Evolutionary conservation across 2,329 filamentous ascomycete genomes (phyloP), one percentile per base, ranked within the genome.

Genomic region (Sporothrix curviconia): DNA sequence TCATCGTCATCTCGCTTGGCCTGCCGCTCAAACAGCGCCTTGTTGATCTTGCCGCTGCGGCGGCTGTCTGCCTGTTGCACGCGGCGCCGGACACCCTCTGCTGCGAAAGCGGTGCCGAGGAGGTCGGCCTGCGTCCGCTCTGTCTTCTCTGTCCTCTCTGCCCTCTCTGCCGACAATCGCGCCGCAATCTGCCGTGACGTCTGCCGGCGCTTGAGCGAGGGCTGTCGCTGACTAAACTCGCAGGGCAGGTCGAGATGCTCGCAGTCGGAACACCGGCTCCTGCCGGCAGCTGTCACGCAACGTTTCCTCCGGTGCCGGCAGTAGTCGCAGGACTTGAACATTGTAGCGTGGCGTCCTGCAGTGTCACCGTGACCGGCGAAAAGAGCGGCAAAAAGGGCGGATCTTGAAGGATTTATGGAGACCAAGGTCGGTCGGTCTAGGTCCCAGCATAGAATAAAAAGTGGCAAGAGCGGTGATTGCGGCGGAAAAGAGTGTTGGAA

Each of bases 251-350:
- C 55, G 9, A 57, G 14, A 8, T 57, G 46, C 25, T 51, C 37
- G 47, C 55, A 51, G 11, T 57, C 55, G 28, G 55, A 12, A 17
- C 55, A 57, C 19, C 55, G 55, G 6, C 39, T 19, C 17, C 34
- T 24, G 14, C 1, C 17, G 14, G 19, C 19, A 3, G 30, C 19
- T 5, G 32, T 14, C 22, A 36, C 34, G 46, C 55, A 57, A 14
- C 42, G 28, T 32, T 57, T 57, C 25, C 53, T 57, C 39, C 55
- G 47, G 47, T 57, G 55, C 17, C 55, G 47, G 49, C 55, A 57
- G 49, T 57, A 52, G 55, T 57, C 55, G 40, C 55, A 57, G n/a
- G 55, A 36, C 24, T 55, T 55, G 24, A 55, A 55, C 53, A 55
- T n/a, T n/a, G n/a, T n/a, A n/a, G n/a, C n/a, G n/a, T n/a, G n/a